Base-by-base conservation (phyloP, 768 basidiomycete genomes). In the Hygrophoropsis aurantiaca region DNA sequence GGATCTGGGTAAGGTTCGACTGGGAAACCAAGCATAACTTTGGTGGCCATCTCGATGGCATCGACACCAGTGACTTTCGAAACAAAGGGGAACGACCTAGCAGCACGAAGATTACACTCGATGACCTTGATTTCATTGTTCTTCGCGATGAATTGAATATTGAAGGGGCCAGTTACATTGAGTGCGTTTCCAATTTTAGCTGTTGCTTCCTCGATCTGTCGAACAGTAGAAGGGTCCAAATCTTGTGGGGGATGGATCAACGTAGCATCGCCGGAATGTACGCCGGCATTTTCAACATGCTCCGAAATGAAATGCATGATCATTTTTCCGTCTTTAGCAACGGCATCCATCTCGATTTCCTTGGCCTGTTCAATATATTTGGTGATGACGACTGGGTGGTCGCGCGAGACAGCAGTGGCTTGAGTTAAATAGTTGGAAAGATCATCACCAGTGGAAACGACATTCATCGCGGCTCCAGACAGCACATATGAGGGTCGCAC, bases 61-160 rank as follows among this genome's bases (percentile, higher is more conserved):
- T 99, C 94, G 57, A 97, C 79, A 26, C 94, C 94, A 7, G 97
- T 97, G 50, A 97, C 93, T 69, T 99, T 99, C 7, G 94, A 97
- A 20, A 99, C 95, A 74, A 99, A 99, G 34, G 95, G 95, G 82
- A 95, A 97, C 0, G 95, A 97, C 51, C 95, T 83, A 19, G 95
- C 95, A 0, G 97, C 97, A 46, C 95, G 91, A 26, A 99, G 74
- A 71, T 99, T 99, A 71, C 95, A 98, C 68, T 99, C 95, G 66
- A 99, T 99, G 58, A 99, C 95, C 78, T 99, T 99, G 78, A 99
- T 98, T 69, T 97, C 95, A 73, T 97, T 98, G 73, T 99, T 90
- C 81, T 99, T 99, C 42, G 95, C 95, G 58, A 99, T 97, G 72
- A 99, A 97, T 74, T 99, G 95, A 63, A 99, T 99, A 65, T 99